phyloP scores from a whole-genome alignment of 495 filamentous ascomycete genomes.

The Tuber umbilicatum region DNA sequence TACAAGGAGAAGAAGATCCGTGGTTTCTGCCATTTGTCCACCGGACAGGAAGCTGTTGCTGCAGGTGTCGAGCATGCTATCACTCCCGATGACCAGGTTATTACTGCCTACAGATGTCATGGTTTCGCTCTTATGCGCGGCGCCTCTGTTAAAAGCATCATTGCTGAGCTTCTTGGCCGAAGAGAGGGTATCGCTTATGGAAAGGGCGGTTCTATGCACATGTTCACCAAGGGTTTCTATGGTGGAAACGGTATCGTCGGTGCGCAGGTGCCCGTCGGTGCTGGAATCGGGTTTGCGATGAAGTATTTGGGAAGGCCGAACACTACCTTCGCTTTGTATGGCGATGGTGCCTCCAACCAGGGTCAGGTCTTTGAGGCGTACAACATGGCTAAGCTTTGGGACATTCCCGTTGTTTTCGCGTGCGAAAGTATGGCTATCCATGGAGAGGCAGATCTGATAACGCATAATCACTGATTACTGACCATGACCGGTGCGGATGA shows the following conservation, averaged over 20 bases:
- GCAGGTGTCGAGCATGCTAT: conserved; percentile 96
- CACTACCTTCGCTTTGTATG: conserved; percentile 83
- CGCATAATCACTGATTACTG: not conserved
- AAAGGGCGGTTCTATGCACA: conserved; percentile 99
- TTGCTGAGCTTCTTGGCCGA: conserved; percentile 90
- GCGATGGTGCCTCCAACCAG: conserved; percentile 97
- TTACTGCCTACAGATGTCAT: conserved; percentile 98
- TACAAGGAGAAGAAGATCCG: conserved; percentile 99
- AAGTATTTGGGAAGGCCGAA: conserved; percentile 81
- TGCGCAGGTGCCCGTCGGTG: conserved; percentile 95
- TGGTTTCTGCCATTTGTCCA: conserved; percentile 98
- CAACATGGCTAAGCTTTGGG: conserved; percentile 99
- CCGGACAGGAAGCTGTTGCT: conserved; percentile 94
- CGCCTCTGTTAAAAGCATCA: conserved; percentile 82
- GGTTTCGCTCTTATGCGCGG: conserved; percentile 97
- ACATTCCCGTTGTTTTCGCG: conserved; percentile 85
- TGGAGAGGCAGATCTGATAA: not conserved
- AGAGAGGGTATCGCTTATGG: conserved; percentile 95
- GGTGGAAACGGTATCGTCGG: conserved; percentile 98
- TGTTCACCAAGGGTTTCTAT: conserved; percentile 97
- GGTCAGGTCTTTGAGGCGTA: conserved; percentile 99
- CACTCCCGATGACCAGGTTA: conserved; percentile 81
- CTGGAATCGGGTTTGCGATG: conserved; percentile 93
- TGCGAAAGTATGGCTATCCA: conserved; percentile 75
- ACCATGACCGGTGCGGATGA: conserved; percentile 29